Conservation (phyloP, 495 filamentous ascomycete species). For the Xeromyces bisporus region DNA sequence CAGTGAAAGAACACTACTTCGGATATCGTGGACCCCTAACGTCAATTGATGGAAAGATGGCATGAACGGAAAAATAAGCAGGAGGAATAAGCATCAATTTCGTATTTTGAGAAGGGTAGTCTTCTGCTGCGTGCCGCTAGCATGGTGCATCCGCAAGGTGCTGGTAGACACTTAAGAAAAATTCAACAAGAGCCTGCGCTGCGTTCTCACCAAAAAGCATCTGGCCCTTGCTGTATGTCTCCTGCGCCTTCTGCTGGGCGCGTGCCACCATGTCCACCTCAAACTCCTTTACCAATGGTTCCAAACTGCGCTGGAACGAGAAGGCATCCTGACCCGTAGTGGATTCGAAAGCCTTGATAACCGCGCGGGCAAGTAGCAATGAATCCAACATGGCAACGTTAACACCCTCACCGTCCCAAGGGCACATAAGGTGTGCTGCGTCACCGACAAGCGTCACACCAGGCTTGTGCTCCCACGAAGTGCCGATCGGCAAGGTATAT, state of each 20-base stretch:
- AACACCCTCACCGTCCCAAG: constrained; percentile 42
- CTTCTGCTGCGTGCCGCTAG: too few relatives aligned
- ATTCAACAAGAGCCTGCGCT: too few relatives aligned
- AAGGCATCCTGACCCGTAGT: constrained; percentile 1
- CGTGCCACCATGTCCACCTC: constrained; percentile 20
- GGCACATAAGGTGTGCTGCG: constrained; percentile 46
- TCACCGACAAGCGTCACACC: constrained; percentile 41
- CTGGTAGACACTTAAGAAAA: too few relatives aligned
- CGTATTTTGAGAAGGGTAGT: too few relatives aligned
- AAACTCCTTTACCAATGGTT: constrained; percentile 14
- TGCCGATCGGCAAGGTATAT: constrained; percentile 36
- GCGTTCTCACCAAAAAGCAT: constrained; percentile 13
- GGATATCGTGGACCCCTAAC: too few relatives aligned
- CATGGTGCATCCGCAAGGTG: too few relatives aligned
- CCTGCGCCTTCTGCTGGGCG: constrained; percentile 14
- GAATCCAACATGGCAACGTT: constrained; percentile 43
- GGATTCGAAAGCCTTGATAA: constrained; percentile 9
- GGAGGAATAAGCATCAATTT: too few relatives aligned
- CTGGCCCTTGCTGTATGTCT: constrained; percentile 8
- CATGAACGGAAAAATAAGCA: too few relatives aligned
- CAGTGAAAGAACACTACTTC: too few relatives aligned
- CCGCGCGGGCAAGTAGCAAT: constrained; percentile 27
- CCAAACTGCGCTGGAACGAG: constrained; percentile 9
- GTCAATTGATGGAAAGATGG: too few relatives aligned
- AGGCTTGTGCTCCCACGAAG: constrained; percentile 24